A percentile compares a stretch with the other conserved stretches of the same genome.
Conservation (phyloP, 352 stramenopile species). For the Nothophytophthora sp. region DNA sequence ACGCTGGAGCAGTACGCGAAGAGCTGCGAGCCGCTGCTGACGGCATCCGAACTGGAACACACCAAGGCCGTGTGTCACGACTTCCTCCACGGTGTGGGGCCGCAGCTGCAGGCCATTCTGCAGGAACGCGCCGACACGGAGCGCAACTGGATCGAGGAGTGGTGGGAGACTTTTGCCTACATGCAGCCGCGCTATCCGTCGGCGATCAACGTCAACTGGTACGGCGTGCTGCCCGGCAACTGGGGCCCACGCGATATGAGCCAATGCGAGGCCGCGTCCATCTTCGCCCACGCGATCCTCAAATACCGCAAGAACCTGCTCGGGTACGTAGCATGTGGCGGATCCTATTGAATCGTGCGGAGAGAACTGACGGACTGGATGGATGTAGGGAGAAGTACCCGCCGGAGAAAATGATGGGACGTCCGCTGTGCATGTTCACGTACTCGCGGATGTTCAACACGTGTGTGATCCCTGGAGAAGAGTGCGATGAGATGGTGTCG, state of each 20-base stretch:
- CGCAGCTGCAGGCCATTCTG: conserved; percentile 89
- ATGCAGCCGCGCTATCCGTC: conserved; percentile 94
- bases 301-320: conserved; percentile 94
- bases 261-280: conserved; percentile 87
- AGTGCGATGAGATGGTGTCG: conserved; percentile 83
- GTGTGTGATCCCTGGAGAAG: conserved; percentile 93
- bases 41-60: conserved; percentile 84
- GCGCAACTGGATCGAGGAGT: conserved; percentile 93
- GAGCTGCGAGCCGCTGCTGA: conserved; percentile 91
- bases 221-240: conserved; percentile 95
- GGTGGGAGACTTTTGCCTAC: conserved; percentile 98
- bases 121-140: conserved; percentile 84
- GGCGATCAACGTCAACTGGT: conserved; percentile 98
- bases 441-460: conserved; percentile 97
- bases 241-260: conserved; percentile 92
- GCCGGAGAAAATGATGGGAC: conserved; percentile 93
- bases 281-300: conserved; percentile 83
- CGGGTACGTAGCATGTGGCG: conserved; percentile 42
- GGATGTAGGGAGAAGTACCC: conserved; percentile 88
- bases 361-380: background rate
- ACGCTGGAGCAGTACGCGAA: conserved; percentile 93
- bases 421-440: conserved; percentile 93
- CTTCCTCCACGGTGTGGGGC: conserved; percentile 88
- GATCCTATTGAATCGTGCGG: background rate
- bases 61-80: conserved; percentile 92